Evolutionary conservation across 2,329 filamentous ascomycete genomes (phyloP).

Genomic region (Hymenoscyphus repandus): DNA sequence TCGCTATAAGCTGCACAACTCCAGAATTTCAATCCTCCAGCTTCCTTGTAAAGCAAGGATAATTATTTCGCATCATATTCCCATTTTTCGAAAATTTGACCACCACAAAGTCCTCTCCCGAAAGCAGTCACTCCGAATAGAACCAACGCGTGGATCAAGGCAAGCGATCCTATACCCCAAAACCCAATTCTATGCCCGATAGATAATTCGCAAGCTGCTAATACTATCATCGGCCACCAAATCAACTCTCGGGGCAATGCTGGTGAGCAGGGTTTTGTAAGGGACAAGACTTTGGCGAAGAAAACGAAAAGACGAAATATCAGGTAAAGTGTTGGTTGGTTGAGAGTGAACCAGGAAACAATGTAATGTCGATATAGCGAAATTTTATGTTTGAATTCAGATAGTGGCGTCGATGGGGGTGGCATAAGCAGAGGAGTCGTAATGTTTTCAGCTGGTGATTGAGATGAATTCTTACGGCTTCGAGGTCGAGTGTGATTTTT

Average conservation of each 20-base stretch:
- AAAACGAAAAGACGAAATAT: constrained; percentile 57
- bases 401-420: constrained; percentile 32
- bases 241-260: constrained; percentile 59
- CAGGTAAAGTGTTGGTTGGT: constrained; percentile 32
- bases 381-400: constrained; percentile 26
- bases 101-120: constrained; percentile 20
- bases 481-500: constrained; percentile 6
- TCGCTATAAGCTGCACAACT: background rate
- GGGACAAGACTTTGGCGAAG: constrained; percentile 58
- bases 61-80: background rate
- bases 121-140: constrained; percentile 36
- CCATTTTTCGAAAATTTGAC: constrained; percentile 3
- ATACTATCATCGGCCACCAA: constrained; percentile 59
- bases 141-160: constrained; percentile 42
- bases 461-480: background rate
- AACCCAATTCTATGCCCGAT: constrained; percentile 35
- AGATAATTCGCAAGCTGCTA: constrained; percentile 63
- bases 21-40: background rate
- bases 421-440: constrained; percentile 38
- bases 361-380: constrained; percentile 33
- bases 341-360: constrained; percentile 28
- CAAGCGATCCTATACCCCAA: constrained; percentile 36
- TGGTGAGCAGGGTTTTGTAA: constrained; percentile 67
- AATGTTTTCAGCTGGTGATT: constrained; percentile 2
- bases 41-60: background rate